A percentile compares a stretch with the other conserved stretches of the same genome.
Conservation (phyloP, 116 monocot genomes). For the Trichopus zeylanicus region DNA sequence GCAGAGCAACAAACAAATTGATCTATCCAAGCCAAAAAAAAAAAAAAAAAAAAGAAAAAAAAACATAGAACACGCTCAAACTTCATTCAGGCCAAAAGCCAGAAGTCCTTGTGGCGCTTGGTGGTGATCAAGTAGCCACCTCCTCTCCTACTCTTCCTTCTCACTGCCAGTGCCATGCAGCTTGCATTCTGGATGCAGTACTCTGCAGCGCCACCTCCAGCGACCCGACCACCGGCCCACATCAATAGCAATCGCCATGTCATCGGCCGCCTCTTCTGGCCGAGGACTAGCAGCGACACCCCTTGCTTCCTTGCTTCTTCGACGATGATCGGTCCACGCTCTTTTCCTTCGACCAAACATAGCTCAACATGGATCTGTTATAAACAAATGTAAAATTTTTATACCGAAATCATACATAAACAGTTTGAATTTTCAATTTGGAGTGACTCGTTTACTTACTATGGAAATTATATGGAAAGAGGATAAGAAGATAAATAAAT, state of each 20-base stretch:
- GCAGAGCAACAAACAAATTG: too few relatives aligned
- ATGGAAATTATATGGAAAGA: not conserved
- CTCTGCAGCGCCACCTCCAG: slow-evolving; percentile 23
- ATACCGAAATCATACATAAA: too few relatives aligned
- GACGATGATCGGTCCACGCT: slow-evolving; percentile 48
- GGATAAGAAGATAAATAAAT: not conserved
- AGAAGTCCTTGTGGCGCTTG: slow-evolving; percentile 60
- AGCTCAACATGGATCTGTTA: slow-evolving; percentile 40
- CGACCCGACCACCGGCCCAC: slow-evolving; percentile 16
- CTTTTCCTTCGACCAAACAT: slow-evolving; percentile 38
- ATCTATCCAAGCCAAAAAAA: too few relatives aligned
- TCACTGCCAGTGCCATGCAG: slow-evolving; percentile 56
- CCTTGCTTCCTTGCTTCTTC: slow-evolving; percentile 40
- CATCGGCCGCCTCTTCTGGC: slow-evolving; percentile 36
- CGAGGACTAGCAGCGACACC: slow-evolving; percentile 48
- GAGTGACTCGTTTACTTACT: not conserved
- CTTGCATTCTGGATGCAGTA: slow-evolving; percentile 61
- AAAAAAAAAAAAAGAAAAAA: too few relatives aligned
- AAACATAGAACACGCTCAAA: too few relatives aligned
- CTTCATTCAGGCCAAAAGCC: slow-evolving; percentile 39
- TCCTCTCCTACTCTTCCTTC: slow-evolving; percentile 38
- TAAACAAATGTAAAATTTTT: too few relatives aligned
- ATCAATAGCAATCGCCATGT: slow-evolving; percentile 43
- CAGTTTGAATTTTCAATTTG: not conserved
- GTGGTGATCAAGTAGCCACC: slow-evolving; percentile 64